Conservation (phyloP, 2,329 filamentous ascomycete genomes). For the Aureobasidium sp. region DNA sequence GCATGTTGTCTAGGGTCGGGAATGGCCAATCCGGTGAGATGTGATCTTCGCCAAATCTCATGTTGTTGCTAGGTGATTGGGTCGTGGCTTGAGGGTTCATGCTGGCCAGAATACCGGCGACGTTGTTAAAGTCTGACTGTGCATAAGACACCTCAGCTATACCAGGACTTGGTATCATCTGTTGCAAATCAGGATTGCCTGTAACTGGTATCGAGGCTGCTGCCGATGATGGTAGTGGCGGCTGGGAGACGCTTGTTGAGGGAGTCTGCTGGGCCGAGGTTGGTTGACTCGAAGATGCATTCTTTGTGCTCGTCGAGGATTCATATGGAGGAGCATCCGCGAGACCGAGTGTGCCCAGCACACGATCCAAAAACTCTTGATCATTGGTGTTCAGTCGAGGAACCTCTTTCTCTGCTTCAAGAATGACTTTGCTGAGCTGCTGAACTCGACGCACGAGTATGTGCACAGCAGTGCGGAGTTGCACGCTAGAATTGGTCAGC, state of each 20-base stretch:
- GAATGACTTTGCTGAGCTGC: constrained; percentile 4
- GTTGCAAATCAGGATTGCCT: too few relatives aligned
- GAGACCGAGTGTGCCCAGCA: constrained; percentile 20
- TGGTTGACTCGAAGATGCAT: too few relatives aligned
- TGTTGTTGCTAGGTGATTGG: neutral
- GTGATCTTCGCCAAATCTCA: constrained; percentile 2
- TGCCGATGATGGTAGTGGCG: neutral
- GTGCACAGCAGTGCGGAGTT: constrained; percentile 7
- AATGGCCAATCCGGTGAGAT: constrained; percentile 20
- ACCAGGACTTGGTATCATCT: too few relatives aligned
- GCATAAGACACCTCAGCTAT: neutral
- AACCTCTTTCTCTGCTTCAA: constrained; percentile 15
- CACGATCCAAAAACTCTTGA: constrained; percentile 34
- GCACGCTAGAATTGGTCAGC: neutral
- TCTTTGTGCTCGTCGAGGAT: neutral
- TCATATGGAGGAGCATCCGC: neutral
- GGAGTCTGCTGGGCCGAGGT: neutral
- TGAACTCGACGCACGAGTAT: constrained; percentile 2
- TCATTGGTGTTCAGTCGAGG: constrained; percentile 22
- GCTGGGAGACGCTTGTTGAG: neutral
- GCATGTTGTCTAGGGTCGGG: constrained; percentile 5
- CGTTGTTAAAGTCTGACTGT: neutral
- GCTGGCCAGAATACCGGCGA: neutral
- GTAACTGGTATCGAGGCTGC: neutral
- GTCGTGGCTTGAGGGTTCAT: neutral